Conservation (phyloP, 768 basidiomycete genomes). For the Leccinum disarticulatum region DNA sequence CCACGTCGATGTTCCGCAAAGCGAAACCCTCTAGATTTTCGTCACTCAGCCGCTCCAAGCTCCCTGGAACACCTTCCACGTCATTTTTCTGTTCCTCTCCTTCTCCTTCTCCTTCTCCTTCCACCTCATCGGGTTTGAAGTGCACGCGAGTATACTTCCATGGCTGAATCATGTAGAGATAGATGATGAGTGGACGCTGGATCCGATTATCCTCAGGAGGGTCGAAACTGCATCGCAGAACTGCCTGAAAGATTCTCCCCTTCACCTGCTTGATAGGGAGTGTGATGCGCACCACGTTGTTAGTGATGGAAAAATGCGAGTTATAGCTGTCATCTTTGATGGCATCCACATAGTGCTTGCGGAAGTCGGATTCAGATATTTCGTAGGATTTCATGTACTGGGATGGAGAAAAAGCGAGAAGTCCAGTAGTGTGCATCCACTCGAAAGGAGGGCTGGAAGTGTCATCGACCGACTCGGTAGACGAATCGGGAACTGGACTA, state of each 20-base stretch:
- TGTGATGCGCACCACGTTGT: conserved; percentile 22
- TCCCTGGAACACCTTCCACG: conserved; percentile 10
- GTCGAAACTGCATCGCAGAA: conserved; percentile 27
- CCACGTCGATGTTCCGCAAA: conserved; percentile 14
- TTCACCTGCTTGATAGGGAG: conserved; percentile 19
- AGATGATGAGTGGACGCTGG: conserved; percentile 25
- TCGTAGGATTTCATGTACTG: conserved; percentile 22
- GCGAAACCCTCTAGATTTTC: conserved; percentile 9
- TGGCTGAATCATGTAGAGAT: conserved; percentile 17
- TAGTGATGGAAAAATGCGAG: conserved; percentile 18
- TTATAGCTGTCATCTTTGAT: conserved; percentile 15
- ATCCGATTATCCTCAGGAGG: conserved; percentile 4
- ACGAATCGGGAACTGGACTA: neutral
- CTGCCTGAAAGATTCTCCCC: conserved; percentile 19
- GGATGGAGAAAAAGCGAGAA: conserved; percentile 26
- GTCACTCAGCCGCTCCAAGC: conserved; percentile 21
- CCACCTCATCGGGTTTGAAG: neutral
- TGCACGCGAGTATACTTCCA: conserved; percentile 19
- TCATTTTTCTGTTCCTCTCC: neutral
- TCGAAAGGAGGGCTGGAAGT: neutral
- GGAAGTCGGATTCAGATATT: conserved; percentile 21
- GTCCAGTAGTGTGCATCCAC: conserved; percentile 16
- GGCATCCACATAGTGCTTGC: conserved; percentile 17
- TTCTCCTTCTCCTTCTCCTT: neutral
- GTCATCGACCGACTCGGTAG: neutral